Conservation (phyloP, 2,329 filamentous ascomycete genomes). For the Xylariomycetidae sp. region DNA sequence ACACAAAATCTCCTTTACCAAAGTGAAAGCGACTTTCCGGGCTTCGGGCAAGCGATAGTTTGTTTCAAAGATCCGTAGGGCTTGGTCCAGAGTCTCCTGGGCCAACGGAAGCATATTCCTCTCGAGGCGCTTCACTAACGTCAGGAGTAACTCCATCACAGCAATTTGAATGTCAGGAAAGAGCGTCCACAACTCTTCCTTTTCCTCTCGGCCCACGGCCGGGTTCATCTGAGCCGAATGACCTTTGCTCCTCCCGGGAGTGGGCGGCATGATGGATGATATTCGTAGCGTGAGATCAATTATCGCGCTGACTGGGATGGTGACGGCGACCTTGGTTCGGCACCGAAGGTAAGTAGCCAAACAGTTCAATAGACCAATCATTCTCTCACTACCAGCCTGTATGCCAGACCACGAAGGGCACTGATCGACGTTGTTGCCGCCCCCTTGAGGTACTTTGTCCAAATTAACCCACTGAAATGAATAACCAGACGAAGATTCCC, state of each 20-base stretch:
- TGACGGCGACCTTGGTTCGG: conserved; percentile 61
- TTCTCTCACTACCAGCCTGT: conserved; percentile 65
- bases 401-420: conserved; percentile 72
- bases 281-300: conserved; percentile 67
- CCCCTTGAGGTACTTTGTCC: conserved; percentile 44
- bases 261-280: conserved; percentile 58
- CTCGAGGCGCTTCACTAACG: conserved; percentile 54
- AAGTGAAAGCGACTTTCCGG: conserved; percentile 56
- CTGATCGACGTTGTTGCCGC: conserved; percentile 39
- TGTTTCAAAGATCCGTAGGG: conserved; percentile 65
- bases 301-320: conserved; percentile 62
- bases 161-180: conserved; percentile 72
- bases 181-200: conserved; percentile 69
- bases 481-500: conserved; percentile 62
- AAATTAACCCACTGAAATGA: conserved; percentile 36
- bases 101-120: conserved; percentile 54
- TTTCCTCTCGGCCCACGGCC: conserved; percentile 74
- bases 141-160: conserved; percentile 57
- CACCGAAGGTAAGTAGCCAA: conserved; percentile 59
- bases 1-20: conserved; percentile 54
- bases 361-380: conserved; percentile 61
- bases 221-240: conserved; percentile 61
- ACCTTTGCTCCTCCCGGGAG: conserved; percentile 37
- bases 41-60: conserved; percentile 48
- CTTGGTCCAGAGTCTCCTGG: conserved; percentile 64